Conservation (phyloP, 2,329 filamentous ascomycete species). For the Xylariales sp. region DNA sequence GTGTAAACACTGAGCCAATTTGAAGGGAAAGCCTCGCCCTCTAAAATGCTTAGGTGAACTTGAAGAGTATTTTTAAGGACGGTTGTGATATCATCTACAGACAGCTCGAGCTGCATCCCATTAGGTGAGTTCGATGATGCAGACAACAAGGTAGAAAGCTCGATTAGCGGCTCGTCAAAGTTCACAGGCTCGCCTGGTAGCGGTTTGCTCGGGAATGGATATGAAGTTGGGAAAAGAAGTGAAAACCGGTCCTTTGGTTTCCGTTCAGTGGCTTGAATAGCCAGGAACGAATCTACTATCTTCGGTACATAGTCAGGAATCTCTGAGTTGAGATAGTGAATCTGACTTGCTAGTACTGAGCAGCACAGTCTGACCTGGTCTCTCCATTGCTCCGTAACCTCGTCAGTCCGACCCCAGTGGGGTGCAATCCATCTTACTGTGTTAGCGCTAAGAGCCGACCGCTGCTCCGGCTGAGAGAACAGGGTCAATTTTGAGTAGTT, state of each 20-base stretch:
- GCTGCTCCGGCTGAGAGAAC: conserved; percentile 82
- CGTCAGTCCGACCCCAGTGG: conserved; percentile 84
- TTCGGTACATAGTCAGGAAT: conserved; percentile 91
- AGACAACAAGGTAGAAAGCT: conserved; percentile 88
- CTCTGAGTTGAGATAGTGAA: conserved; percentile 80
- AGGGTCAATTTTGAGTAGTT: conserved; percentile 87
- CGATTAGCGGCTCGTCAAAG: conserved; percentile 89
- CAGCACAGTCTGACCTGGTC: conserved; percentile 95
- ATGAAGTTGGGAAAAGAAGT: conserved; percentile 87
- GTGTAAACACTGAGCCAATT: conserved; percentile 95
- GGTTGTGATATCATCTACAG: conserved; percentile 77
- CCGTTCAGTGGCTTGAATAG: conserved; percentile 70
- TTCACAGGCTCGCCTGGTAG: conserved; percentile 66
- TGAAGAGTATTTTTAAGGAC: conserved; percentile 83
- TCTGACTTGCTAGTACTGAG: conserved; percentile 88
- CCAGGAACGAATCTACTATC: conserved; percentile 88
- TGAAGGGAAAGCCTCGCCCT: conserved; percentile 87
- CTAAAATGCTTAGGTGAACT: conserved; percentile 88
- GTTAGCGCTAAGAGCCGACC: conserved; percentile 78
- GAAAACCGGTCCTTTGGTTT: conserved; percentile 76
- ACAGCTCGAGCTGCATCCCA: conserved; percentile 80
- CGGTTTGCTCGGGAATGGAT: conserved; percentile 84
- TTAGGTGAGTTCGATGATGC: conserved; percentile 80
- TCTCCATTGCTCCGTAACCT: conserved; percentile 86
- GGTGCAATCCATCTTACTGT: conserved; percentile 92